A percentile compares a stretch with the other conserved stretches of the same genome.
These are phyloP conservation scores for Sporobolomyces pararoseus DNA, from an alignment of 768 basidiomycete species.

Conservation along the genomic window DNA sequence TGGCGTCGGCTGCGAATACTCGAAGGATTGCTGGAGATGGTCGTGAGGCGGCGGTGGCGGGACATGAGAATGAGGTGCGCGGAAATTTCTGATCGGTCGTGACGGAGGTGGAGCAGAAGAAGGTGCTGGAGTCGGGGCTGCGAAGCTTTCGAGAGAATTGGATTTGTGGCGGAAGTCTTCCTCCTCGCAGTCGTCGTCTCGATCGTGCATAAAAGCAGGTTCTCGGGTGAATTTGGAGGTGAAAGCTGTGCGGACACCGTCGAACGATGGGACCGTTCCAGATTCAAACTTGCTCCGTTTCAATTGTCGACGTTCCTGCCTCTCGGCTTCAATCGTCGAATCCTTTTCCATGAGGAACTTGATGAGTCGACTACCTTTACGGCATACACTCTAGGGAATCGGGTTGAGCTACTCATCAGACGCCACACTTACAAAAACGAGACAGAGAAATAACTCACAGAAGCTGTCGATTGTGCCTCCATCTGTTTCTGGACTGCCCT, in stretches of 20 bases:
- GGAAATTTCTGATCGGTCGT: not conserved
- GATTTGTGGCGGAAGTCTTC: not conserved
- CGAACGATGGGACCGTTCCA: constrained; percentile 1
- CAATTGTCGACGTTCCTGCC: constrained; percentile 21
- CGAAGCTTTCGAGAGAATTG: constrained; percentile 2
- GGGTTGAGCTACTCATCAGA: not conserved
- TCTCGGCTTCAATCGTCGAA: constrained; percentile 1
- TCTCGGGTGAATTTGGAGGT: not conserved
- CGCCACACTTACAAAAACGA: rapidly evolving
- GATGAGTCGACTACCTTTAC: constrained; percentile 33
- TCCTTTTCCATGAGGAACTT: constrained; percentile 36
- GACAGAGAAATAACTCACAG: not conserved
- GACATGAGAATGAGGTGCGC: not conserved
- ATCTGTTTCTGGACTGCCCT: constrained; percentile 30
- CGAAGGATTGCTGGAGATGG: not conserved
- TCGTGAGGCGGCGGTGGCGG: not conserved
- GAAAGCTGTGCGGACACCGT: constrained; percentile 17
- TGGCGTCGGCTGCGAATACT: not conserved
- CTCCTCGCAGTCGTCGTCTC: constrained; percentile 9
- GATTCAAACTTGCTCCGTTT: constrained; percentile 9
- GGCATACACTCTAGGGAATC: constrained; percentile 19
- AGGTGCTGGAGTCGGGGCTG: not conserved
- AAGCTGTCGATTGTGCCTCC: constrained; percentile 16
- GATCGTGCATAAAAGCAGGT: constrained; percentile 19
- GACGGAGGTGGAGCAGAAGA: not conserved